Percentiles rank a stretch among this genome's conserved stretches.
Evolutionary conservation across 306 rosid species (phyloP).

Genomic region (Comarum palustre): DNA sequence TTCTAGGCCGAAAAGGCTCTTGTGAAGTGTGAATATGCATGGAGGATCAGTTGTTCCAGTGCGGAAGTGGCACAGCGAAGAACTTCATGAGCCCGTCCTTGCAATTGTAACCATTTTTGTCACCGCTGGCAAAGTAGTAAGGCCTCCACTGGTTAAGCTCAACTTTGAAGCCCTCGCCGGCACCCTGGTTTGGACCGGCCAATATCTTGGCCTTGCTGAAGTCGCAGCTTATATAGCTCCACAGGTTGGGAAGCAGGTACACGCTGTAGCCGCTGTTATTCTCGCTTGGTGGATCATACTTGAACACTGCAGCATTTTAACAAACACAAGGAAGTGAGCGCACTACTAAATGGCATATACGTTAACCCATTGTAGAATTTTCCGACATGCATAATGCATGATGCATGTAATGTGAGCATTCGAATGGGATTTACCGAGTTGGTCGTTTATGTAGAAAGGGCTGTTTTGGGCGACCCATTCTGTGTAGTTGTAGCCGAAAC

Average conservation of each 20-base stretch:
- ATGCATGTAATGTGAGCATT: neutral
- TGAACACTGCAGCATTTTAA: slow-evolving; percentile 44
- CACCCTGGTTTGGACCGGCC: slow-evolving; percentile 38
- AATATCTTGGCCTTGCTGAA: slow-evolving; percentile 43
- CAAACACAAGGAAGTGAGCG: neutral
- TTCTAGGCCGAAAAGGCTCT: neutral
- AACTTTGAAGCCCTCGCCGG: slow-evolving; percentile 39
- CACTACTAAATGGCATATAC: neutral
- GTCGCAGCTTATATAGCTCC: slow-evolving; percentile 49
- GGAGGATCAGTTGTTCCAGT: neutral
- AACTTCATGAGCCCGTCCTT: slow-evolving; percentile 50
- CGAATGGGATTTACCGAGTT: slow-evolving; percentile 32
- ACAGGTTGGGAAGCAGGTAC: slow-evolving; percentile 41
- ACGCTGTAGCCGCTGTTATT: slow-evolving; percentile 31
- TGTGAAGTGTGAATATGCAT: neutral
- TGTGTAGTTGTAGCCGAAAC: slow-evolving; percentile 59
- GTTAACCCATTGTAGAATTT: no score
- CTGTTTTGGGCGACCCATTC: slow-evolving; percentile 52
- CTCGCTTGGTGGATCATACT: slow-evolving; percentile 36
- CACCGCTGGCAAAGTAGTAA: slow-evolving; percentile 55
- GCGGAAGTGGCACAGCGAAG: slow-evolving; percentile 35
- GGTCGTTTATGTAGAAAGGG: slow-evolving; percentile 56
- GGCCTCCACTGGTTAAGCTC: slow-evolving; percentile 42
- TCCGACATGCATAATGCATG: no score
- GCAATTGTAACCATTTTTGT: slow-evolving; percentile 40